phyloP scores from a whole-genome alignment of 495 filamentous ascomycete genomes.

The Penicillium pancosmium region DNA sequence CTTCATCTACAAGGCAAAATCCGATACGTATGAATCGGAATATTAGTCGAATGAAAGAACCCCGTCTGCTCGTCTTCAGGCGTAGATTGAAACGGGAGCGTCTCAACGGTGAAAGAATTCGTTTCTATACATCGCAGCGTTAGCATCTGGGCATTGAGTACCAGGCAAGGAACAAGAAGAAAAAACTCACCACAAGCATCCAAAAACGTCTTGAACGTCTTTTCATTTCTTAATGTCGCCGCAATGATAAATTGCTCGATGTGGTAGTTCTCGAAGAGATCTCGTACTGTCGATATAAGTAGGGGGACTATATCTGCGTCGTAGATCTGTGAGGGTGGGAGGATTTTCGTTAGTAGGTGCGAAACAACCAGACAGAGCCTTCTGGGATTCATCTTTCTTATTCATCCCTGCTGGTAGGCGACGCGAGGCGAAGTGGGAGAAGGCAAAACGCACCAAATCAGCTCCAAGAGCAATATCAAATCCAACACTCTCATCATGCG shows the following conservation, averaged over 20 bases:
- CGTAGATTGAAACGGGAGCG: conserved; percentile 47
- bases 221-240: conserved; percentile 62
- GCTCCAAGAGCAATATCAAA: conserved; percentile 56
- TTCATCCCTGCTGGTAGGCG: not conserved
- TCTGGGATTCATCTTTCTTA: not conserved
- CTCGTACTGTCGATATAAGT: conserved; percentile 57
- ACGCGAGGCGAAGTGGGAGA: conserved; percentile 3
- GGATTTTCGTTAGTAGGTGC: conserved; percentile 20
- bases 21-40: conserved; percentile 52
- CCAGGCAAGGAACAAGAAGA: too few species aligned
- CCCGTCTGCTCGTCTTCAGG: conserved; percentile 52
- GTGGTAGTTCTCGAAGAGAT: conserved; percentile 54
- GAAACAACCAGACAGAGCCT: not conserved
- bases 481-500: conserved; percentile 9
- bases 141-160: too few species aligned
- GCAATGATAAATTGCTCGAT: conserved; percentile 57
- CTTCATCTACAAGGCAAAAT: conserved; percentile 18
- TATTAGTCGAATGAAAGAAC: conserved; percentile 57
- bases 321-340: conserved; percentile 51
- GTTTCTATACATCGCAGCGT: conserved; percentile 26
- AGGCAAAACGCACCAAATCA: conserved; percentile 45
- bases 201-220: conserved; percentile 62
- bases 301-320: conserved; percentile 59
- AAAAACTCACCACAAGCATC: conserved; percentile 56
- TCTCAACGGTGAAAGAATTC: conserved; percentile 42